A percentile compares a stretch with the other conserved stretches of the same genome.
Conservation (phyloP, 148 eudicot species). For the Rhododendron kiyosumense region DNA sequence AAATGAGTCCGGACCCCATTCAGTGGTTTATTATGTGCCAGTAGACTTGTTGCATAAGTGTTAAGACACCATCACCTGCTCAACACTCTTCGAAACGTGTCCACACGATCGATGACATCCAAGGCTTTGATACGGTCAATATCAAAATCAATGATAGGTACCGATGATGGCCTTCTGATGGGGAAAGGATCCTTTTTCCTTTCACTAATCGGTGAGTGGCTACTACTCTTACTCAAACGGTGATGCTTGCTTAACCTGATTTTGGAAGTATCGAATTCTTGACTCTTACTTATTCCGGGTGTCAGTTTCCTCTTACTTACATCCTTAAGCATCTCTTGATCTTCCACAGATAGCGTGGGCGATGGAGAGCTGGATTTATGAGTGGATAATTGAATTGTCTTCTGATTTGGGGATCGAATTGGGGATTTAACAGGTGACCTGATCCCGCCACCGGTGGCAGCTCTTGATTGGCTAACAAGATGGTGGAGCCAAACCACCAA, state of each 20-base stretch:
- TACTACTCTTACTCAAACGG: constrained; percentile 79
- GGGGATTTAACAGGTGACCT: constrained; percentile 89
- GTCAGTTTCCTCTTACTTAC: constrained; percentile 81
- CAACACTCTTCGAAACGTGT: constrained; percentile 38
- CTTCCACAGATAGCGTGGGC: constrained; percentile 69
- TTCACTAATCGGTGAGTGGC: constrained; percentile 72
- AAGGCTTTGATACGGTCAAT: constrained; percentile 75
- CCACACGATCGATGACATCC: constrained; percentile 94
- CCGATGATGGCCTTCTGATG: constrained; percentile 61
- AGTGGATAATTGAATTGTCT: constrained; percentile 41
- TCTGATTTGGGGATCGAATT: constrained; percentile 74
- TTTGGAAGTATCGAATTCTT: constrained; percentile 67
- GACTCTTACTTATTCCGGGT: constrained; percentile 96
- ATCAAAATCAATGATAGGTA: constrained; percentile 74
- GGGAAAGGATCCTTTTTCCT: constrained; percentile 54
- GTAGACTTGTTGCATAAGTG: neutral
- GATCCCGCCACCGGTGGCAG: constrained; percentile 34
- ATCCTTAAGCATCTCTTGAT: constrained; percentile 76
- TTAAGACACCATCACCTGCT: neutral
- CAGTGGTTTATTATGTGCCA: neutral
- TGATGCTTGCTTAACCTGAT: constrained; percentile 58
- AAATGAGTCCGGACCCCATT: neutral
- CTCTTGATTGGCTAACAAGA: constrained; percentile 66
- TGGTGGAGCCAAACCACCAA: constrained; percentile 85
- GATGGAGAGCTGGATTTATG: constrained; percentile 51